Conservation (phyloP, 176 grass and related monocot genomes). For the Elymus sibiricus region DNA sequence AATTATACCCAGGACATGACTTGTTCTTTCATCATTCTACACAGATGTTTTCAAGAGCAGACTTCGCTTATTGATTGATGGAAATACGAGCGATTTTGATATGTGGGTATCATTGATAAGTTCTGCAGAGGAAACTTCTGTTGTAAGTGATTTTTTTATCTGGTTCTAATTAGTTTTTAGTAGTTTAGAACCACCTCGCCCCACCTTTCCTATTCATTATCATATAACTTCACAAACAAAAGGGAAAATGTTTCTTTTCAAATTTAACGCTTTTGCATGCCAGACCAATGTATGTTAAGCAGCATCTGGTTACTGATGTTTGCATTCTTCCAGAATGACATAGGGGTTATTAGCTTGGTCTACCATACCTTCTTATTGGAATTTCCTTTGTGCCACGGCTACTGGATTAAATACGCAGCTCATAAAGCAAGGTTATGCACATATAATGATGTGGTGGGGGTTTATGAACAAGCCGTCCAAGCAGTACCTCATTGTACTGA, state of each 20-base stretch:
- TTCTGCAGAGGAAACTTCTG: constrained; percentile 49
- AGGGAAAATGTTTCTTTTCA: constrained; percentile 19
- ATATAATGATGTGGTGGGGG: constrained; percentile 44
- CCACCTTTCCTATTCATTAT: neutral
- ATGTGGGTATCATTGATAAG: constrained; percentile 60
- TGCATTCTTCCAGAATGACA: constrained; percentile 61
- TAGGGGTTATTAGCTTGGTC: constrained; percentile 50
- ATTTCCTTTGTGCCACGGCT: constrained; percentile 79
- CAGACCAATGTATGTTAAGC: neutral
- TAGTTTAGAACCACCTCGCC: constrained; percentile 1
- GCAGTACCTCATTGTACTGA: constrained; percentile 58
- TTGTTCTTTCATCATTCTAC: constrained; percentile 11
- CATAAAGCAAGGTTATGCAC: constrained; percentile 62
- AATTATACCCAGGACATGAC: neutral
- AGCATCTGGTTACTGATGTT: constrained; percentile 34
- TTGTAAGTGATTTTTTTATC: constrained; percentile 45
- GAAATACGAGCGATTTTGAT: constrained; percentile 38
- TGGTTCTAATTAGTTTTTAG: constrained; percentile 5
- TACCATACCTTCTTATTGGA: constrained; percentile 68
- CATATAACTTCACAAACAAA: neutral
- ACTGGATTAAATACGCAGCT: constrained; percentile 80
- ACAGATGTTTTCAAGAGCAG: constrained; percentile 52
- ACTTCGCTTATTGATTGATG: constrained; percentile 34
- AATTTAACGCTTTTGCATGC: constrained; percentile 27
- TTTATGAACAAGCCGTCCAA: constrained; percentile 74